Evolutionary conservation across 2,329 filamentous ascomycete species (phyloP).

Genomic region (Colletotrichum caudatum): DNA sequence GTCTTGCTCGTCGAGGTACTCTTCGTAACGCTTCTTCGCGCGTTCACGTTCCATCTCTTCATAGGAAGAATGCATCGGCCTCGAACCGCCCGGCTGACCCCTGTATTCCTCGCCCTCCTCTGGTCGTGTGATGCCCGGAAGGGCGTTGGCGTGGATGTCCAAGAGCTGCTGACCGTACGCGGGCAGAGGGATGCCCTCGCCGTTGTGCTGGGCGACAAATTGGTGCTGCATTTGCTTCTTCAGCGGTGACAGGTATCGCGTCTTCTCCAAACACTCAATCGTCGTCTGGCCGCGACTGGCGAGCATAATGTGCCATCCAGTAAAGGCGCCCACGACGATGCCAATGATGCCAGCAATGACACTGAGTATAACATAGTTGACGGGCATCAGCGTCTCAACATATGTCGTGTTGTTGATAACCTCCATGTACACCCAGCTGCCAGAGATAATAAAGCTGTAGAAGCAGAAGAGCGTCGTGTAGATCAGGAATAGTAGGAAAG

Average conservation of each 20-base stretch:
- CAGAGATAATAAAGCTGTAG: constrained; percentile 81
- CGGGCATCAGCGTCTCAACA: constrained; percentile 81
- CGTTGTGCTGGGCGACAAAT: constrained; percentile 66
- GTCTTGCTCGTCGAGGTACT: constrained; percentile 91
- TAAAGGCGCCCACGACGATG: constrained; percentile 89
- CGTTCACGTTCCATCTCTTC: constrained; percentile 67
- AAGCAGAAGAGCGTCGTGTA: constrained; percentile 91
- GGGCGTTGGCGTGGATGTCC: constrained; percentile 83
- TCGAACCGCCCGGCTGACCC: constrained; percentile 49
- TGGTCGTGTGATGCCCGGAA: constrained; percentile 82
- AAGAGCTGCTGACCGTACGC: constrained; percentile 79
- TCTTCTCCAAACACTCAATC: constrained; percentile 96
- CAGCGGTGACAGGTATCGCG: constrained; percentile 87
- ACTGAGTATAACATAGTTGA: constrained; percentile 90
- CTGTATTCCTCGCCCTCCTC: constrained; percentile 80
- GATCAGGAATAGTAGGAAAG: constrained; percentile 90
- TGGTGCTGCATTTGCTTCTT: constrained; percentile 77
- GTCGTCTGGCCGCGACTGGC: constrained; percentile 87
- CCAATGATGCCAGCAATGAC: constrained; percentile 93
- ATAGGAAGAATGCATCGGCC: constrained; percentile 63
- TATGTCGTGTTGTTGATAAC: constrained; percentile 78
- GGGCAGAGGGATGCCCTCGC: constrained; percentile 63
- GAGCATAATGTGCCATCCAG: constrained; percentile 89
- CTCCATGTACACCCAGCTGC: constrained; percentile 87
- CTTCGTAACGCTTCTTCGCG: constrained; percentile 67